These are phyloP conservation scores for Paspalum vaginatum DNA, from an alignment of 176 grass and related monocot species.

Conservation along the genomic window DNA sequence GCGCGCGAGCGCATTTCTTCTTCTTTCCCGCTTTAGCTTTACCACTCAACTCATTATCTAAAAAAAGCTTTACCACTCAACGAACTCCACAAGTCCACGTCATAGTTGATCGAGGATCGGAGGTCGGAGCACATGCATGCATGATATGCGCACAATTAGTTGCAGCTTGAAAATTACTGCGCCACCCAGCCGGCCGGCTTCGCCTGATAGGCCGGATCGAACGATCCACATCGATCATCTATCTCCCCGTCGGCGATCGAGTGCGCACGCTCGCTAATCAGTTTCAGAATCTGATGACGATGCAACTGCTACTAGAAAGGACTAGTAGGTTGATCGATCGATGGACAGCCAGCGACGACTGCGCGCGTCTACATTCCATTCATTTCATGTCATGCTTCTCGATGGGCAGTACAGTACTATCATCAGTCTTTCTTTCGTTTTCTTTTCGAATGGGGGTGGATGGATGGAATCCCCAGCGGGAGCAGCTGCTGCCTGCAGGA, in stretches of 20 bases:
- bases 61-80: not conserved
- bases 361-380: not conserved
- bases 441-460: not conserved
- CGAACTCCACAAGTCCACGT: not conserved
- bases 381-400: not conserved
- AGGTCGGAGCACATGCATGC: not conserved
- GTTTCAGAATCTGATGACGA: conserved; percentile 3
- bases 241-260: not conserved
- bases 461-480: not conserved
- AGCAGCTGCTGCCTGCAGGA: too few species aligned
- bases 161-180: not conserved
- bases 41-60: too few species aligned
- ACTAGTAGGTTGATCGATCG: not conserved
- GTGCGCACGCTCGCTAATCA: not conserved
- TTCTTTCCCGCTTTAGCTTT: not conserved
- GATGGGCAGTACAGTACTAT: not conserved
- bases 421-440: not conserved
- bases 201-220: not conserved
- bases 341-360: not conserved
- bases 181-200: not conserved
- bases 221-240: not conserved
- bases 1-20: not conserved
- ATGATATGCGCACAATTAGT: not conserved
- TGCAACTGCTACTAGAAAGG: not conserved
- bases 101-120: not conserved